Base-by-base conservation (phyloP, 352 stramenopile genomes). In the Phytophthora gonapodyides region DNA sequence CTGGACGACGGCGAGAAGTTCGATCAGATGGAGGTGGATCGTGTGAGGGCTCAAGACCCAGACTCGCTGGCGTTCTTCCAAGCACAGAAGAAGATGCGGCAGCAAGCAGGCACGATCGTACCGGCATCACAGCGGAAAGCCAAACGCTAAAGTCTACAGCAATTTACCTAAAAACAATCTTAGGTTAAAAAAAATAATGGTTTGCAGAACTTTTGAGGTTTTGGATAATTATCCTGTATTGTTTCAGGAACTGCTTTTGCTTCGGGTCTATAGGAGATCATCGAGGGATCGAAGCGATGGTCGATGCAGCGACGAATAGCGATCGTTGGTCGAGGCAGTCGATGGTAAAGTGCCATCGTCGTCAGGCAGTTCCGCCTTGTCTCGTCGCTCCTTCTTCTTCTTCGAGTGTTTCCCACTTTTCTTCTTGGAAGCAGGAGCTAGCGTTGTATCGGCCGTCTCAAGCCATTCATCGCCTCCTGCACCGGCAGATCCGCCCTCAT, bases 21-120 rank as follows among this genome's bases (percentile, higher is more conserved):
- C 40, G 90, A 98, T 27, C 84, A 93, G 54, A 89, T 98, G 78
- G 91, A 97, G 62, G 65, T 97, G 3, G 88, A 97, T 10, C 82
- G 90, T 34, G 71, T 98, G 8, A 67, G 76, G n/a, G 75, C 80
- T 1, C 78, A 97, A 57, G 88, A 98, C 56, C 90, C 90, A 0
- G 89, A 97, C 66, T 93, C 83, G 31, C 68, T 98, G 13, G 91
- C 93, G 3, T 98, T 98, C 56, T 98, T 98, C 73, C 88, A 97
- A 67, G 88, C 84, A 7, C 82, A 94, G 45, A 91, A 92, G 71
- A 92, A 91, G 57, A 92, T 94, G 84, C 71, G 84, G 5, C 80
- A 92, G 48, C 73, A 80, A 43, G 40, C 57, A 35, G 46, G 35
- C 19, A 10, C 54, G 41, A 41, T 50, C 15, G 49, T 64, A 21